Evolutionary conservation across 2,329 filamentous ascomycete genomes (phyloP).

Genomic region (Fusarium torreyae): DNA sequence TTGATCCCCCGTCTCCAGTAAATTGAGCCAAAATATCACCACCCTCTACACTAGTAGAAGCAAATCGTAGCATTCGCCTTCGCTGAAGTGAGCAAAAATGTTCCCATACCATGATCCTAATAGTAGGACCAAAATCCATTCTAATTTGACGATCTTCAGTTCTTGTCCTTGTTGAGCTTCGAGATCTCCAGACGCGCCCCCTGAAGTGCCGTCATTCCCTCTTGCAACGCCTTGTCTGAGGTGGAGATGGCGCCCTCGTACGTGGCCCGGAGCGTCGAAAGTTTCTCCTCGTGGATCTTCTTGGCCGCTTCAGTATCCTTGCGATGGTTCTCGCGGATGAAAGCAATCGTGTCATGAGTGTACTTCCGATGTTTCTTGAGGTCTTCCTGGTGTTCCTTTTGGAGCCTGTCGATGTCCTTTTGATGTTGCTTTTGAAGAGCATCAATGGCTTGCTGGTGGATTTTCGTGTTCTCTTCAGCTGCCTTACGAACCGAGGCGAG

Average conservation of each 20-base stretch:
- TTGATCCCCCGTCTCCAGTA: not conserved
- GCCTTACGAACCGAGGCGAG: conserved; percentile 9
- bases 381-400: not conserved
- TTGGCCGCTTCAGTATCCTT: not conserved
- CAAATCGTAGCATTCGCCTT: too few species aligned
- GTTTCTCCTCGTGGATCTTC: conserved; percentile 3
- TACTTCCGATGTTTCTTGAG: not conserved
- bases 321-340: not conserved
- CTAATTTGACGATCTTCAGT: not conserved
- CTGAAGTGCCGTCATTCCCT: not conserved
- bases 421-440: not conserved
- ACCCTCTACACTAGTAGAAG: not conserved
- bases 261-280: not conserved
- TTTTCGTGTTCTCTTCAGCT: not conserved
- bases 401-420: conserved; percentile 1
- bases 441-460: not conserved
- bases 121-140: not conserved
- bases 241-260: conserved; percentile 4
- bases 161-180: not conserved
- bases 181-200: not conserved
- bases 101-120: not conserved
- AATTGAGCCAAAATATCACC: not conserved
- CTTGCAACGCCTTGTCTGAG: not conserved
- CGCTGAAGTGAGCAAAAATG: not conserved
- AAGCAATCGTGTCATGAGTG: not conserved